Evolutionary conservation across 192 early-diverging fungal genomes (phyloP).

Genomic region (Mortierella antarctica): DNA sequence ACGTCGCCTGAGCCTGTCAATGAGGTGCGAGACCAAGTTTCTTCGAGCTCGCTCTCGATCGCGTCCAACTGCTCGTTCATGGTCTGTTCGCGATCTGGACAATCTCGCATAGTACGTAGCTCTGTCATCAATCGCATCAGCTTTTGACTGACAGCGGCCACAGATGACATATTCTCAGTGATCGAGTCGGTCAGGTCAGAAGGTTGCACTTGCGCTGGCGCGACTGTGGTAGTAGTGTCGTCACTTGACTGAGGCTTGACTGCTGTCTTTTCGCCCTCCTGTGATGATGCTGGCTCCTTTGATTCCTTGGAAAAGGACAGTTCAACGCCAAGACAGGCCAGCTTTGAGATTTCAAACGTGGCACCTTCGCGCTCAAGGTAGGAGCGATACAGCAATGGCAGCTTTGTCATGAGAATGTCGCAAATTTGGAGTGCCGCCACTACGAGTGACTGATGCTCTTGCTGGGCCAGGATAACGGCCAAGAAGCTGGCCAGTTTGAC

Average conservation of each 20-base stretch:
- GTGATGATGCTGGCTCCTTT: background rate
- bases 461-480: constrained; percentile 57
- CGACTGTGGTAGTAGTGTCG: background rate
- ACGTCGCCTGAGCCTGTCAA: background rate
- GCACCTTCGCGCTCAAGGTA: constrained; percentile 85
- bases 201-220: too few species aligned
- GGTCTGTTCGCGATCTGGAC: background rate
- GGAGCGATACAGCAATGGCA: constrained; percentile 64
- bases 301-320: constrained; percentile 17
- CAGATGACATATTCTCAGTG: background rate
- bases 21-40: background rate
- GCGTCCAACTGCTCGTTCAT: constrained; percentile 25
- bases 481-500: constrained; percentile 63
- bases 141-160: constrained; percentile 2
- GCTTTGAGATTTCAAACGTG: constrained; percentile 64
- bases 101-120: constrained; percentile 22
- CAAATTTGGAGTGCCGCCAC: constrained; percentile 71
- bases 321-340: constrained; percentile 49
- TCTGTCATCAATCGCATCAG: constrained; percentile 24
- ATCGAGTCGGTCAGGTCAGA: background rate
- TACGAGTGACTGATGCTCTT: constrained; percentile 64
- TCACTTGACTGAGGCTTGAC: background rate
- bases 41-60: constrained; percentile 26
- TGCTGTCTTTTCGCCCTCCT: background rate
- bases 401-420: constrained; percentile 69